A percentile compares a stretch with the other conserved stretches of the same genome.
Conservation (phyloP, 257 asterid species). For the Rubia yunnanensis region DNA sequence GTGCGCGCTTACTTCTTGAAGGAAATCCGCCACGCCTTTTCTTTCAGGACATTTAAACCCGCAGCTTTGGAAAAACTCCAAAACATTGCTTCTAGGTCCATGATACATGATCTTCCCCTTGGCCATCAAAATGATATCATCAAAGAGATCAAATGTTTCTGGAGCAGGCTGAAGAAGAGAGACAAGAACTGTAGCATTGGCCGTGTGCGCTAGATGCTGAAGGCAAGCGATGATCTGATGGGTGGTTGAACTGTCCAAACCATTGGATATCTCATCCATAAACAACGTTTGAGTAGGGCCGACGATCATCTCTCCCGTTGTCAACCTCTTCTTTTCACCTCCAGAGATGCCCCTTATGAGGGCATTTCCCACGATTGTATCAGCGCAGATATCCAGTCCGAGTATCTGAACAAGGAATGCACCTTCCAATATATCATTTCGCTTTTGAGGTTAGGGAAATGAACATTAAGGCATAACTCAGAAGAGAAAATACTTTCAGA, state of each 20-base stretch:
- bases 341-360: slow-evolving; percentile 79
- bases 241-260: slow-evolving; percentile 20
- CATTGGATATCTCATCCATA: slow-evolving; percentile 24
- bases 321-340: slow-evolving; percentile 73
- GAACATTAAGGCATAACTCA: background rate
- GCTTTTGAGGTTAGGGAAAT: too few relatives aligned
- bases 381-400: slow-evolving; percentile 68
- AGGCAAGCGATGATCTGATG: slow-evolving; percentile 17
- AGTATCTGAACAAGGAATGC: slow-evolving; percentile 39
- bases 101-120: slow-evolving; percentile 17
- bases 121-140: slow-evolving; percentile 19
- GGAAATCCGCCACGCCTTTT: slow-evolving; percentile 22
- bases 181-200: slow-evolving; percentile 13
- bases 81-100: slow-evolving; percentile 15
- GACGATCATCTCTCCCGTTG: slow-evolving; percentile 39
- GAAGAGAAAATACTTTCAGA: slow-evolving; percentile 10
- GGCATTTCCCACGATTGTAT: slow-evolving; percentile 68
- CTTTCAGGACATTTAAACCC: slow-evolving; percentile 22
- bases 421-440: background rate
- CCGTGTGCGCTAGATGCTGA: slow-evolving; percentile 18
- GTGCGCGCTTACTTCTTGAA: slow-evolving; percentile 14
- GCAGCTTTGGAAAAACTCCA: slow-evolving; percentile 16
- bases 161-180: slow-evolving; percentile 24
- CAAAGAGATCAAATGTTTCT: slow-evolving; percentile 23
- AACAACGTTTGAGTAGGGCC: slow-evolving; percentile 17